Percentiles rank a stretch among this genome's conserved stretches.
Conservation (phyloP, 352 stramenopile species). For the Thalassiosira livingstoniorum region DNA sequence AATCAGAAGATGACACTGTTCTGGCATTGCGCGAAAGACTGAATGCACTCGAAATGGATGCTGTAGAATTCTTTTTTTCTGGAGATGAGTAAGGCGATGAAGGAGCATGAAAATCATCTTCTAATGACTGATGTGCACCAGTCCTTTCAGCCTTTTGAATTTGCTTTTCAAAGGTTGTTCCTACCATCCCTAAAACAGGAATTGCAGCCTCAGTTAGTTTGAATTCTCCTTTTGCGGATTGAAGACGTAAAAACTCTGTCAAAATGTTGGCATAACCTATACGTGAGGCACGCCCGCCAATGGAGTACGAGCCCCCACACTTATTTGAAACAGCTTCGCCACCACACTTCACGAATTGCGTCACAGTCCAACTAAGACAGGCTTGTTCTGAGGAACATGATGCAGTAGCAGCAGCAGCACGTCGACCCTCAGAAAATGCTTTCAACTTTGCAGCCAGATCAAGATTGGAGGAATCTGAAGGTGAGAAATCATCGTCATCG, state of each 20-base stretch:
- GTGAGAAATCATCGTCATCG: constrained; percentile 45
- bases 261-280: constrained; percentile 71
- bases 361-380: constrained; percentile 71
- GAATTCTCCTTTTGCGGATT: constrained; percentile 61
- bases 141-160: constrained; percentile 48
- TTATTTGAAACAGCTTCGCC: constrained; percentile 72
- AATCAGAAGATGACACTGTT: constrained; percentile 58
- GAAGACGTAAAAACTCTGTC: constrained; percentile 71
- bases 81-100: constrained; percentile 54
- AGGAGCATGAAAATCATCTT: constrained; percentile 54
- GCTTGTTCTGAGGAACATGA: constrained; percentile 66
- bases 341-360: constrained; percentile 82
- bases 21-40: constrained; percentile 41
- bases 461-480: constrained; percentile 45
- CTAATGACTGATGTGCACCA: constrained; percentile 16
- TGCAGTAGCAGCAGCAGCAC: constrained; percentile 44
- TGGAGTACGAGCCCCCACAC: constrained; percentile 76
- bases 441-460: constrained; percentile 69
- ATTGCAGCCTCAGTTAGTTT: constrained; percentile 59
- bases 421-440: constrained; percentile 61
- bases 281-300: constrained; percentile 73
- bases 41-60: constrained; percentile 47
- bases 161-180: constrained; percentile 78
- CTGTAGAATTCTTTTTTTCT: constrained; percentile 46
- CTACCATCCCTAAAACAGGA: constrained; percentile 78